Conservation (phyloP, 2,329 filamentous ascomycete species). For the Colletotrichum limetticola region DNA sequence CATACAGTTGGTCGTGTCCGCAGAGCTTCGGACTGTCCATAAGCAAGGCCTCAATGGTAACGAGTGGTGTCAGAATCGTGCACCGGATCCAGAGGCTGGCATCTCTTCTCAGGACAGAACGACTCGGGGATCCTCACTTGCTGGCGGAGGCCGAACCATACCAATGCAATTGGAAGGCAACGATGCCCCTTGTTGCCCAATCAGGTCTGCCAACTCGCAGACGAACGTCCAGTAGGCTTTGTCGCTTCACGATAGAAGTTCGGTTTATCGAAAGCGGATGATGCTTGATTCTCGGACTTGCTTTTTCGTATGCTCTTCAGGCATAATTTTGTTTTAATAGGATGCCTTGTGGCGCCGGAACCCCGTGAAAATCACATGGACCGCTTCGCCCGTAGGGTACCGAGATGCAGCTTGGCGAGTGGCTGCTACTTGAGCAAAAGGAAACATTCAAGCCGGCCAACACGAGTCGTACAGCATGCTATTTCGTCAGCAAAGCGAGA, state of each 20-base stretch:
- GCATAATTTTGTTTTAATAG: background rate
- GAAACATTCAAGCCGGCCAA: background rate
- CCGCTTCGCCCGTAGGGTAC: background rate
- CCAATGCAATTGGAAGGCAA: background rate
- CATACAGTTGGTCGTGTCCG: background rate
- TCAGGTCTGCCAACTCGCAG: background rate
- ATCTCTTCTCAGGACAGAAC: background rate
- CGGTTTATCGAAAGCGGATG: constrained; percentile 8
- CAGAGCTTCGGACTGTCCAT: background rate
- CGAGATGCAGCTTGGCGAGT: background rate
- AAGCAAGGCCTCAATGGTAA: background rate
- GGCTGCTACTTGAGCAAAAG: background rate
- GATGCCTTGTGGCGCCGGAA: background rate
- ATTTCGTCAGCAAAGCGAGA: background rate
- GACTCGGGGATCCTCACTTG: background rate
- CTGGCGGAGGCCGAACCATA: background rate
- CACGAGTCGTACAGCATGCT: background rate
- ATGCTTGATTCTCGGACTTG: background rate
- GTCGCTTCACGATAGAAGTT: background rate
- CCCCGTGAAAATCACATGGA: background rate
- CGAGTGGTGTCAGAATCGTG: background rate
- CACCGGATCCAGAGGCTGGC: background rate
- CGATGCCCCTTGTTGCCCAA: background rate
- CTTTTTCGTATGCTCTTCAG: background rate
- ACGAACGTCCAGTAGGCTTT: background rate